These are phyloP conservation scores for Lactifluus subvellereus DNA, from an alignment of 768 basidiomycete species.

Conservation along the genomic window DNA sequence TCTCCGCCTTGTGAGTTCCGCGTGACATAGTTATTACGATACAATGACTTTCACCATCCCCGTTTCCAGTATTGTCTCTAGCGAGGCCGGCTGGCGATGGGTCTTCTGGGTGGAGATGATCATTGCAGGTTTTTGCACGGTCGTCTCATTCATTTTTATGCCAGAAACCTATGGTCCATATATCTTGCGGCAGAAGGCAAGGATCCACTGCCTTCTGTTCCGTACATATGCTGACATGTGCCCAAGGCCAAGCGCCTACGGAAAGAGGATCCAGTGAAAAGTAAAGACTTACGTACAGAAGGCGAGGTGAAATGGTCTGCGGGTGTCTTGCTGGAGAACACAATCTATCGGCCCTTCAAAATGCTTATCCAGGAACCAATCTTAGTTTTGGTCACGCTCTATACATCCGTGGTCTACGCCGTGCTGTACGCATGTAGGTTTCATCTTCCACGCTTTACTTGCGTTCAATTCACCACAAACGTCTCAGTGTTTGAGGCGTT, in stretches of 20 bases:
- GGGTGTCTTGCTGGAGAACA: conserved; percentile 46
- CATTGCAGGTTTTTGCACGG: conserved; percentile 1
- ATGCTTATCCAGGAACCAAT: conserved; percentile 62
- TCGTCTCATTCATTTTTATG: not conserved
- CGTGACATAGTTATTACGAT: not conserved
- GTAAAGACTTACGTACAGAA: conserved; percentile 45
- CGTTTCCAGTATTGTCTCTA: conserved; percentile 3
- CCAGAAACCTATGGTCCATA: conserved; percentile 10
- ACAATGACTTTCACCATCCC: not conserved
- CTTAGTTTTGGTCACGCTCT: conserved; percentile 53
- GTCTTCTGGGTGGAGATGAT: conserved; percentile 17
- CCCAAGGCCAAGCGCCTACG: conserved; percentile 40
- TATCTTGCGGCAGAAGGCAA: conserved; percentile 8
- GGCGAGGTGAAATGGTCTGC: conserved; percentile 55
- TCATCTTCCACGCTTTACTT: not conserved
- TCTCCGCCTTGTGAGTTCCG: conserved; percentile 20
- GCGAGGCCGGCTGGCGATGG: conserved; percentile 9
- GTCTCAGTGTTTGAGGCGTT: conserved; percentile 34
- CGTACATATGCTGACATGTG: not conserved
- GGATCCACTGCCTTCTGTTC: not conserved
- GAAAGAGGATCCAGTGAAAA: conserved; percentile 43
- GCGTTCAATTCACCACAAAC: not conserved
- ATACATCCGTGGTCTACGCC: conserved; percentile 55
- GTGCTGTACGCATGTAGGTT: conserved; percentile 52
- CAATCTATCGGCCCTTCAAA: conserved; percentile 50